Evolutionary conservation across 139 green algal genomes (phyloP), one percentile per base, ranked within the genome.

Genomic region (Chlorella sp.): DNA sequence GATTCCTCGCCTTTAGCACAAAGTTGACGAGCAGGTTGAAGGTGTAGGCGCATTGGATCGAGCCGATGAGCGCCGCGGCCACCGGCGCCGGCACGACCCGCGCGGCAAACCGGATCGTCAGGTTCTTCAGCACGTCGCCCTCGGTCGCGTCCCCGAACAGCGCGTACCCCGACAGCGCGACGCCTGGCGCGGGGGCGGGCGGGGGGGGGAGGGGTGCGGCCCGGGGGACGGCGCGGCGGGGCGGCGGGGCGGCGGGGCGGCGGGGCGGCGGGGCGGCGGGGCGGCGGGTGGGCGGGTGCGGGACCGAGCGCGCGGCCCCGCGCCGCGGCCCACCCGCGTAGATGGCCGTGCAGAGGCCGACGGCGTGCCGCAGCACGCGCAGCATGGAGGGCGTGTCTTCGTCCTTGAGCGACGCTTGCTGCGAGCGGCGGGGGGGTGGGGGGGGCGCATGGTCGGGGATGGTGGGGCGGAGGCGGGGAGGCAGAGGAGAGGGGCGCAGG

Each of bases 1-100:
- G 60, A 62, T 43, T 67, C 35, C 71, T 36, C 31, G 62, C 79
- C 74, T 85, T 85, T 23, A 85, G 60, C 27, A 82, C 67, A 36
- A 82, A 85, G 56, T 85, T 85, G 21, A 81, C 66, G 33, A 78
- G 61, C 61, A 85, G 74, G 63, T 79, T 82, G 29, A 78, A 55
- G 15, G 60, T 74, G 43, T 73, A 76, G 38, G 67, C 68, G 17
- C 71, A 7, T 0, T 53, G 60, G 5, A 80, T 62, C 40, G 64
- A 50, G 38, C 65, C 62, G 21, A 82, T 70, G 6, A 85, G 23
- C 29, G 43, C 43, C 19, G 46, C 21, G 15, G 80, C 80, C 2
- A 55, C 19, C 15, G 31, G 19, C 0, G 42, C 8, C 6, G 50
- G 58, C 36, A 79, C 60, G 17, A 79, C 31, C 3, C 21, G 17